A percentile compares a stretch with the other conserved stretches of the same genome.
Evolutionary conservation across 306 rosid genomes (phyloP).

Genomic region (Trifolium dubium): DNA sequence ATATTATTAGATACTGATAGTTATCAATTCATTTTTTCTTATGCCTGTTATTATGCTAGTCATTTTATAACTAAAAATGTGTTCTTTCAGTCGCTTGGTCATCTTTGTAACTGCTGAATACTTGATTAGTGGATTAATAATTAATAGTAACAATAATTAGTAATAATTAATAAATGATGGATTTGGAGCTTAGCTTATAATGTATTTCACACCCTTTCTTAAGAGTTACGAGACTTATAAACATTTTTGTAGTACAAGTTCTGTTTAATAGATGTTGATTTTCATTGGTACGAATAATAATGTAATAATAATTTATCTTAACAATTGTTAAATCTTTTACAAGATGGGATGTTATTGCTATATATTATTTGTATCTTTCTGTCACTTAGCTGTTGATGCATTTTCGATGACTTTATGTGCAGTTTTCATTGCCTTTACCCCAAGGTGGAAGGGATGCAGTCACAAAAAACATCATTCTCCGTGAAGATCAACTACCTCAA

Average conservation of each 20-base stretch:
- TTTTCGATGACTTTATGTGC: conserved; percentile 45
- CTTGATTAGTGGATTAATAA: conserved; percentile 11
- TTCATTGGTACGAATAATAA: conserved; percentile 17
- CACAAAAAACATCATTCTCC: conserved; percentile 79
- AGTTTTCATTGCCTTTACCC: conserved; percentile 91
- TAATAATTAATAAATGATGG: neutral
- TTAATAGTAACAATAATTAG: neutral
- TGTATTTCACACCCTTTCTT: conserved; percentile 11
- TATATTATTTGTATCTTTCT: neutral
- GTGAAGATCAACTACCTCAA: conserved; percentile 97
- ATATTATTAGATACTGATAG: neutral
- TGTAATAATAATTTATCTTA: conserved; percentile 1
- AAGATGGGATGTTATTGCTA: conserved; percentile 17
- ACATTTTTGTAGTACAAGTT: neutral
- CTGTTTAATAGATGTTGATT: conserved; percentile 26
- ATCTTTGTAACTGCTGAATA: conserved; percentile 3
- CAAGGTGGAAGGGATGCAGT: conserved; percentile 90
- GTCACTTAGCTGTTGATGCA: neutral
- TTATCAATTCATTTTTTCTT: conserved; percentile 25
- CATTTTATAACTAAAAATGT: neutral
- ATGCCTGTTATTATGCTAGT: conserved; percentile 7
- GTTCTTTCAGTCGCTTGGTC: conserved; percentile 11
- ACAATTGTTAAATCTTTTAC: conserved; percentile 9
- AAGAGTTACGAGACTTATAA: conserved; percentile 16
- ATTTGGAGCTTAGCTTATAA: conserved; percentile 20